A percentile compares a stretch with the other conserved stretches of the same genome.
Conservation (phyloP, 1,284 basidiomycete genomes). For the Ganoderma meredithae region DNA sequence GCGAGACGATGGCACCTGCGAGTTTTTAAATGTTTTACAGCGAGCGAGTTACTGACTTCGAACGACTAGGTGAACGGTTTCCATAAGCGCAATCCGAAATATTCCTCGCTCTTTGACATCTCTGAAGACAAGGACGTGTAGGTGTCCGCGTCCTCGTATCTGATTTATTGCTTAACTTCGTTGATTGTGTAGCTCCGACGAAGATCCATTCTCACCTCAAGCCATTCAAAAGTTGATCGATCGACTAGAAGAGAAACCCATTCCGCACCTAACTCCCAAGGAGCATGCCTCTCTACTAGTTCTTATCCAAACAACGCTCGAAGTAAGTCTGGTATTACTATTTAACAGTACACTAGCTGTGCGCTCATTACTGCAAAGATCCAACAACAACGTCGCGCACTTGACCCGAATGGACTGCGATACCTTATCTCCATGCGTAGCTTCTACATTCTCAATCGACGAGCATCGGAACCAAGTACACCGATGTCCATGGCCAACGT, state of each 20-base stretch:
- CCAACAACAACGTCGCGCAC: constrained; percentile 84
- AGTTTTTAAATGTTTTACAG: background rate
- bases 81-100: constrained; percentile 44
- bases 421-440: constrained; percentile 90
- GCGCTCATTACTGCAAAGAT: constrained; percentile 55
- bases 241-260: constrained; percentile 65
- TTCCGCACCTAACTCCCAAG: constrained; percentile 76
- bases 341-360: background rate
- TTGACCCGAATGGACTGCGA: constrained; percentile 90
- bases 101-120: constrained; percentile 55
- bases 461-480: constrained; percentile 56
- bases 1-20: constrained; percentile 30
- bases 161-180: background rate
- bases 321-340: constrained; percentile 56
- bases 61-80: constrained; percentile 28
- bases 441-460: constrained; percentile 79
- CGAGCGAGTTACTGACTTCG: background rate
- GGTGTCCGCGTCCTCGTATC: constrained; percentile 29
- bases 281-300: constrained; percentile 85
- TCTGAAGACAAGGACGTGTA: constrained; percentile 49
- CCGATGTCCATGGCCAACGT: constrained; percentile 44
- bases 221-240: constrained; percentile 71
- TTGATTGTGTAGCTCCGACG: constrained; percentile 45
- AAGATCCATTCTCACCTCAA: constrained; percentile 68
- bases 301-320: constrained; percentile 86